phyloP scores from a whole-genome alignment of 2,329 filamentous ascomycete genomes.

The Torrubiellomyces zombiae region DNA sequence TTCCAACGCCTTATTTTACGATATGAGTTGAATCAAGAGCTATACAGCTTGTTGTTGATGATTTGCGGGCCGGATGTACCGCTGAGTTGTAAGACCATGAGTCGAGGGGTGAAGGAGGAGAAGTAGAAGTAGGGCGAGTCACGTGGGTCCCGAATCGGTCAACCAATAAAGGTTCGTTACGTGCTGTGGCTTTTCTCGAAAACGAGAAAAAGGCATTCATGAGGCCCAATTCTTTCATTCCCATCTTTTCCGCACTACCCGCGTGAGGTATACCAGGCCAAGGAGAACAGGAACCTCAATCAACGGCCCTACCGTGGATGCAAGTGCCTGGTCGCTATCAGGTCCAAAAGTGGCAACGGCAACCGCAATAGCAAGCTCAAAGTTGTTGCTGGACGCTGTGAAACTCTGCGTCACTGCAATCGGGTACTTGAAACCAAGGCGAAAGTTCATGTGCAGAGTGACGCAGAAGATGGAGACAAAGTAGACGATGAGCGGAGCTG shows the following conservation, averaged over 20 bases:
- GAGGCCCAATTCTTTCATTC: too few relatives aligned
- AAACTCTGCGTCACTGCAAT: conserved; percentile 65
- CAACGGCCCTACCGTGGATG: conserved; percentile 67
- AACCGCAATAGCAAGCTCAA: conserved; percentile 81
- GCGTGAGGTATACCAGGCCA: conserved; percentile 58
- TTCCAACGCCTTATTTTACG: too few relatives aligned
- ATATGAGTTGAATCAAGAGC: too few relatives aligned
- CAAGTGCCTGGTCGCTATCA: conserved; percentile 63
- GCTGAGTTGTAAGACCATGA: too few relatives aligned
- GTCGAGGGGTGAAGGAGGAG: too few relatives aligned
- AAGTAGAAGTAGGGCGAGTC: too few relatives aligned
- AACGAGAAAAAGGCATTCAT: too few relatives aligned
- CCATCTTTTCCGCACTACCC: conserved; percentile 37
- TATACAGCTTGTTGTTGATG: too few relatives aligned
- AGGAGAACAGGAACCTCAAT: conserved; percentile 77
- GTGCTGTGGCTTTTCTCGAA: too few relatives aligned
- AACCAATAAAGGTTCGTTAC: too few relatives aligned
- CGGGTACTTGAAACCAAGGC: conserved; percentile 59
- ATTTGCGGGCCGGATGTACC: too few relatives aligned
- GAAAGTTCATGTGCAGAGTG: conserved; percentile 44
- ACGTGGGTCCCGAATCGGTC: too few relatives aligned
- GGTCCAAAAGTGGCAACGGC: conserved; percentile 67
- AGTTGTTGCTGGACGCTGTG: conserved; percentile 84
- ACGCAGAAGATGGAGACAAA: conserved; percentile 59
- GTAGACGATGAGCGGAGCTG: conserved; percentile 67